Evolutionary conservation across 1,139 yeast genomes (phyloP).

Genomic region (Lodderomyces theae): DNA sequence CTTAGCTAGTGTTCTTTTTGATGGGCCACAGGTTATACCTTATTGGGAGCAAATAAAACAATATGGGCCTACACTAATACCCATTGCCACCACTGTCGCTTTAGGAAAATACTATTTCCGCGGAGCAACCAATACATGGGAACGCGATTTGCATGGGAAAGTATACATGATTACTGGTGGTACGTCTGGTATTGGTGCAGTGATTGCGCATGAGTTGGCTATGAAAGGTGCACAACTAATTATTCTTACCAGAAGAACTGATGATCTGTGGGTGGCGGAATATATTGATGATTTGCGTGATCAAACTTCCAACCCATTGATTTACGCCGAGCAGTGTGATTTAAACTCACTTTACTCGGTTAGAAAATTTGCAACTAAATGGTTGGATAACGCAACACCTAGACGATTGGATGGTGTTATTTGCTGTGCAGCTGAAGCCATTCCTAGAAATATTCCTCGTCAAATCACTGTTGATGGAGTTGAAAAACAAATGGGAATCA

Average conservation of each 20-base stretch:
- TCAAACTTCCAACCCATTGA: slow-evolving; percentile 63
- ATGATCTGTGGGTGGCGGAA: slow-evolving; percentile 77
- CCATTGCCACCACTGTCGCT: slow-evolving; percentile 30
- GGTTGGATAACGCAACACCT: slow-evolving; percentile 92
- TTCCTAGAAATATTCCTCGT: slow-evolving; percentile 61
- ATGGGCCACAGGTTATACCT: slow-evolving; percentile 71
- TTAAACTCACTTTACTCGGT: slow-evolving; percentile 69
- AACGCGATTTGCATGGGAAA: slow-evolving; percentile 85
- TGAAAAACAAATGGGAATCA: slow-evolving; percentile 79
- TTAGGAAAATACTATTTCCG: slow-evolving; percentile 68
- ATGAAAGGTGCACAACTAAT: slow-evolving; percentile 82
- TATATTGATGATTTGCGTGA: slow-evolving; percentile 76
- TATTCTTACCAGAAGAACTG: slow-evolving; percentile 59
- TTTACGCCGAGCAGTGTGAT: slow-evolving; percentile 89
- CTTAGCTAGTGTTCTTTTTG: slow-evolving; percentile 57
- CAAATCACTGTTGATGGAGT: slow-evolving; percentile 75
- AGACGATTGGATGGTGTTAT: slow-evolving; percentile 85
- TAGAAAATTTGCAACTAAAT: slow-evolving; percentile 88
- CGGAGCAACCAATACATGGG: slow-evolving; percentile 85
- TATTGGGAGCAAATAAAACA: slow-evolving; percentile 59
- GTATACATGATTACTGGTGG: slow-evolving; percentile 81
- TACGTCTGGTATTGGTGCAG: slow-evolving; percentile 86
- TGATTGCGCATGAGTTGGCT: slow-evolving; percentile 72
- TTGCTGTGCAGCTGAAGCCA: slow-evolving; percentile 81
- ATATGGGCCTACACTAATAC: slow-evolving; percentile 52